Base-by-base conservation (phyloP, 1,284 basidiomycete genomes). In the Boletus semigastroideus region DNA sequence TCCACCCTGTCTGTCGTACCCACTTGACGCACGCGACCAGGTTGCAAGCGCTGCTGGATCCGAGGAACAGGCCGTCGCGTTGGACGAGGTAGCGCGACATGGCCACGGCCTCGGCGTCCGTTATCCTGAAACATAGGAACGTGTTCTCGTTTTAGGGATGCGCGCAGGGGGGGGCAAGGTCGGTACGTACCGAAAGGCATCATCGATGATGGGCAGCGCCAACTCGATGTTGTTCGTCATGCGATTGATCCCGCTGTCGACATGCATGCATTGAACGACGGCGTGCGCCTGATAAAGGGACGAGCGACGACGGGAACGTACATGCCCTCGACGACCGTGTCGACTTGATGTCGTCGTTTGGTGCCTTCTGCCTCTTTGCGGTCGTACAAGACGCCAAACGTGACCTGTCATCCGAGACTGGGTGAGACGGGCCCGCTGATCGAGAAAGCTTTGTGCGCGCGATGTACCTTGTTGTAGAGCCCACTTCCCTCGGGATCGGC, bases 31-130 rank as follows among this genome's bases (percentile, higher is more conserved):
- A 92, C 1, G 95, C 92, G 14, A 98, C 84, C 31, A 98, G 79
- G 67, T 99, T 99, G 65, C 95, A 97, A 0, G 97, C 96, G 59
- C 92, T 95, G 51, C 93, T 97, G 0, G 94, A 98, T 5, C 97
- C 97, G 20, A 99, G 77, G 73, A 98, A 98, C 11, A 99, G 75
- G 0, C 96, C 97, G 60, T 99, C 97, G 52, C 92, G 76, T 44
- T 85, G 74, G 4, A 95, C 91, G 14, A 97, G 79, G 67, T 93
- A 92, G 11, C 94, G 84, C 0, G 93, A 90, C 93, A 97, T 96
- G 16, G 87, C 83, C 30, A 96, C 91, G 0, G 94, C 94, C 71
- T 97, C 94, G 3, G 79, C 84, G 59, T 97, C 94, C 1, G 90
- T 86, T 65, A 96, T 83, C 50, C 93, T 94, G 19, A 39, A 6